Conservation (phyloP, 2,329 filamentous ascomycete genomes). For the Lomentospora prolificans region DNA sequence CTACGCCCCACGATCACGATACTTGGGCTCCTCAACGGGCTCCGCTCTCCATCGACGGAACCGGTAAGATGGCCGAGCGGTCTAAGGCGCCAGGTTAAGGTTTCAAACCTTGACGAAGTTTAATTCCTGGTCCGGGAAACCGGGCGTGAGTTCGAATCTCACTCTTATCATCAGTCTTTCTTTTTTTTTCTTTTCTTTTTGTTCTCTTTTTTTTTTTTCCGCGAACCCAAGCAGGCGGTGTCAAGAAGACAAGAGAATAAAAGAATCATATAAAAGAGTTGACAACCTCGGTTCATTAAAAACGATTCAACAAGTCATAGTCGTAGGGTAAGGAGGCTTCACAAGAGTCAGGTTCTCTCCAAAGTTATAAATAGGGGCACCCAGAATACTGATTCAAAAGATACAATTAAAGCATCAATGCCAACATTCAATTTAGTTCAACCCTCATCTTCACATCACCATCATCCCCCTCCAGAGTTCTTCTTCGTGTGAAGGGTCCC, state of each 20-base stretch:
- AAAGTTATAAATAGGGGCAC: too few species aligned
- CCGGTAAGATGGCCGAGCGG: neutral
- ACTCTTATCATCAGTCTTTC: neutral
- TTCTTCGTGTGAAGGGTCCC: too few species aligned
- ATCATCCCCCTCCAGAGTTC: too few species aligned
- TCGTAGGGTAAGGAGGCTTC: too few species aligned
- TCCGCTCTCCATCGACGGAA: neutral
- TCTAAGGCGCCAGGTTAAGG: neutral
- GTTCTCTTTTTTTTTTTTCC: slow-evolving; percentile 6
- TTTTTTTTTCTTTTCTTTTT: slow-evolving; percentile 7
- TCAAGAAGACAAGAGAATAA: neutral
- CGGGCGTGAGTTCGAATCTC: neutral
- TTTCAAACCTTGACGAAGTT: neutral
- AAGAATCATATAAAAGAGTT: too few species aligned
- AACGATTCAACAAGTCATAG: neutral
- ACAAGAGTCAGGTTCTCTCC: too few species aligned
- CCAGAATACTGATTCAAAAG: too few species aligned
- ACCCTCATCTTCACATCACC: too few species aligned
- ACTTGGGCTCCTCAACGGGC: neutral
- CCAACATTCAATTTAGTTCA: slow-evolving; percentile 1
- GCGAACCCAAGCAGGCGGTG: too few species aligned
- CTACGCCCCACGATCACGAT: neutral
- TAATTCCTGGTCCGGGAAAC: neutral
- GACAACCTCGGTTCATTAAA: too few species aligned
- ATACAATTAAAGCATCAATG: slow-evolving; percentile 4